A percentile compares a stretch with the other conserved stretches of the same genome.
Evolutionary conservation across 2,329 filamentous ascomycete species (phyloP).

Genomic region (Neofusicoccum laricinum): DNA sequence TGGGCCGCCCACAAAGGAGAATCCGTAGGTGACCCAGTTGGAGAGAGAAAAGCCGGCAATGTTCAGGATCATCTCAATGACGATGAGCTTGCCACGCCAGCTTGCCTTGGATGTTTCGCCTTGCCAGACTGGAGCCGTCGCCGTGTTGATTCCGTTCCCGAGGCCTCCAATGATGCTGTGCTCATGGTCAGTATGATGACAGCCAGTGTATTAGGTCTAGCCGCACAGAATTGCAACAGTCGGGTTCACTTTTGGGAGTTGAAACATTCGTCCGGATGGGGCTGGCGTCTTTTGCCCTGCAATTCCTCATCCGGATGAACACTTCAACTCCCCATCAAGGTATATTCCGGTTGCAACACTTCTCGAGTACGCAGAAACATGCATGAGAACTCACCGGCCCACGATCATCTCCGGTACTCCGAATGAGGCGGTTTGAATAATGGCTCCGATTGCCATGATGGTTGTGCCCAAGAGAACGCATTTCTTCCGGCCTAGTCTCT

Average conservation of each 20-base stretch:
- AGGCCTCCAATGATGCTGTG: slow-evolving; percentile 45
- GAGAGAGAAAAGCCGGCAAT: slow-evolving; percentile 50
- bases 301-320: too few species aligned
- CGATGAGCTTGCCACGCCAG: slow-evolving; percentile 44
- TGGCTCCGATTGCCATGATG: slow-evolving; percentile 49
- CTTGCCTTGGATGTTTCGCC: slow-evolving; percentile 47
- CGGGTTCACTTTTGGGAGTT: too few species aligned
- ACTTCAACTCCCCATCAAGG: too few species aligned
- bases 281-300: too few species aligned
- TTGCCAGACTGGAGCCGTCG: slow-evolving; percentile 51
- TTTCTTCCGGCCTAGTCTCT: slow-evolving; percentile 48
- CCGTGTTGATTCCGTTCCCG: slow-evolving; percentile 52
- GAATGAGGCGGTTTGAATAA: slow-evolving; percentile 47
- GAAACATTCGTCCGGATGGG: too few species aligned
- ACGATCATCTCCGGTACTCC: slow-evolving; percentile 50
- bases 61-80: slow-evolving; percentile 51
- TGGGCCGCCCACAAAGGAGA: slow-evolving; percentile 44
- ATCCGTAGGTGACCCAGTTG: slow-evolving; percentile 54
- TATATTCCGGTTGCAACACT: too few species aligned
- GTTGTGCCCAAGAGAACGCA: slow-evolving; percentile 47
- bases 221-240: too few species aligned
- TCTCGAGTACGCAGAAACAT: too few species aligned
- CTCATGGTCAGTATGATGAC: not conserved
- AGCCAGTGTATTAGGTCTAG: too few species aligned
- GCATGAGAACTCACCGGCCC: slow-evolving; percentile 29